Evolutionary conservation across 2,329 filamentous ascomycete genomes (phyloP).

Genomic region (Fusarium oxysporum): DNA sequence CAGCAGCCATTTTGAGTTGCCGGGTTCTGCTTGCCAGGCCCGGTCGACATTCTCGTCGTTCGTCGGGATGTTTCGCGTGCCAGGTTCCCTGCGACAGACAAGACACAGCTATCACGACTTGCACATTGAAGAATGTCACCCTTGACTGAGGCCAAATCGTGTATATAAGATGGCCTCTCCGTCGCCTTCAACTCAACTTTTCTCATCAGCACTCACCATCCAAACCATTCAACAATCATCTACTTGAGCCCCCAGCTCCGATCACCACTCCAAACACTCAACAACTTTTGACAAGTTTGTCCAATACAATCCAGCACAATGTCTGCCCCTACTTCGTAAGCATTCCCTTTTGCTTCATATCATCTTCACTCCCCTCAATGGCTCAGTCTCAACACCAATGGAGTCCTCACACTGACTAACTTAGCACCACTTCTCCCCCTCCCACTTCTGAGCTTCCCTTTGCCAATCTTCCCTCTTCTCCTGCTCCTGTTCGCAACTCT

Average conservation of each 20-base stretch:
- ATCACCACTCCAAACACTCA: conserved; percentile 21
- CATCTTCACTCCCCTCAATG: background rate
- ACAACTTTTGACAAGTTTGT: conserved; percentile 31
- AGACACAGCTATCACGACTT: conserved; percentile 19
- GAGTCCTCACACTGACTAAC: conserved; percentile 37
- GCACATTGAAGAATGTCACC: conserved; percentile 15
- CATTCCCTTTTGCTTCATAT: background rate
- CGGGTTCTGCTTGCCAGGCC: conserved; percentile 21
- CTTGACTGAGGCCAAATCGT: conserved; percentile 17
- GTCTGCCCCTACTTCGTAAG: conserved; percentile 47
- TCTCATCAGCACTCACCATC: conserved; percentile 40
- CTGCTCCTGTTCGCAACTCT: conserved; percentile 34
- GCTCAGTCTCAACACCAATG: conserved; percentile 11
- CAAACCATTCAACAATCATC: conserved; percentile 41
- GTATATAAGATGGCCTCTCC: conserved; percentile 43
- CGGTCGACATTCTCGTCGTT: conserved; percentile 4
- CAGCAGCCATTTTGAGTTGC: conserved; percentile 23
- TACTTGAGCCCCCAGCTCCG: conserved; percentile 39
- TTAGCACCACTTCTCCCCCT: conserved; percentile 39
- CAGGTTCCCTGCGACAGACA: conserved; percentile 4
- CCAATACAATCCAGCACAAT: conserved; percentile 38
- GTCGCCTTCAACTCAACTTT: conserved; percentile 19
- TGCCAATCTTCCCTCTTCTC: conserved; percentile 38
- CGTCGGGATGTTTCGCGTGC: conserved; percentile 36
- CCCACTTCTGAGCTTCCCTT: conserved; percentile 35